These are phyloP conservation scores for Termitomyces sp. DNA, from an alignment of 768 basidiomycete genomes.

Conservation along the genomic window DNA sequence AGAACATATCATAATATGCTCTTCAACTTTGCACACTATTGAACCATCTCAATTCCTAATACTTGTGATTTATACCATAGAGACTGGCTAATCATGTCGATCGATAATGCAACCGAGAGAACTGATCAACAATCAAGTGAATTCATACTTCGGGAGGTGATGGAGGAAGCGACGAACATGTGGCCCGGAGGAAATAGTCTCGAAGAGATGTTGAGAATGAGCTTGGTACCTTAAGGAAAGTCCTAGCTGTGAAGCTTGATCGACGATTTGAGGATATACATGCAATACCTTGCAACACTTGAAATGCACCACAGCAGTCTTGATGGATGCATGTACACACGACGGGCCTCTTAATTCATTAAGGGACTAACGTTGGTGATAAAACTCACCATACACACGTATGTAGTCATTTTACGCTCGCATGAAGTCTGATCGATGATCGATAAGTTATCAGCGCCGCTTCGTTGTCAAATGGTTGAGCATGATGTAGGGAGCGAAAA, in stretches of 20 bases:
- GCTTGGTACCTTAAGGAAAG: not conserved
- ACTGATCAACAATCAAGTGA: not conserved
- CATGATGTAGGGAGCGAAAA: not conserved
- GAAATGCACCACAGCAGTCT: not conserved
- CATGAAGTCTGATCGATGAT: not conserved
- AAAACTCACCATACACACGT: not conserved
- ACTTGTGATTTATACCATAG: slow-evolving; percentile 2
- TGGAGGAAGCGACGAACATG: slow-evolving; percentile 5
- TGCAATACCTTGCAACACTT: not conserved
- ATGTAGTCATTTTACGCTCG: not conserved
- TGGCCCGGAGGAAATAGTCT: slow-evolving; percentile 5
- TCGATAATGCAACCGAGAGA: not conserved
- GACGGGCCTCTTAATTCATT: not conserved
- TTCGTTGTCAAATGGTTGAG: not conserved
- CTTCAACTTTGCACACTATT: not conserved
- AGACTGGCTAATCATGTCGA: not conserved
- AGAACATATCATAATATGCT: not conserved
- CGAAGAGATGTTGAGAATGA: not conserved
- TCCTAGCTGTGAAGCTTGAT: not conserved
- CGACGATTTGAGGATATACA: not conserved
- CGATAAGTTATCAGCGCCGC: not conserved
- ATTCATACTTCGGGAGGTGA: slow-evolving; percentile 1
- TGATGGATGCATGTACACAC: not conserved
- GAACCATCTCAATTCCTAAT: not conserved
- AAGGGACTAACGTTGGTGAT: not conserved